Conservation (phyloP, 208 protist species). For the Trypanosoma conorhini region DNA sequence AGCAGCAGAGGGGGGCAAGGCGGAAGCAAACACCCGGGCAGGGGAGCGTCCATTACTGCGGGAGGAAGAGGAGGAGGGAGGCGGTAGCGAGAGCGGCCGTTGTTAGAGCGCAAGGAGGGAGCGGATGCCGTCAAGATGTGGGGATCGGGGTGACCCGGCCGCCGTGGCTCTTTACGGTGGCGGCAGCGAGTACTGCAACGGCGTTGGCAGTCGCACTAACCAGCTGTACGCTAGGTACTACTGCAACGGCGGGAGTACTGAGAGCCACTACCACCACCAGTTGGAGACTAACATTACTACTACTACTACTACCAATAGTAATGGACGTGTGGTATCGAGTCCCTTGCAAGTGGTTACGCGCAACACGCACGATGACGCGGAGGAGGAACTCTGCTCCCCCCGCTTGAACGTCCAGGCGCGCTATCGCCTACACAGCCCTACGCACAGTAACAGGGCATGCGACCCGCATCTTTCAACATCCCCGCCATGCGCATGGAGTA, state of each 20-base stretch:
- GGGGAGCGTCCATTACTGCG: background rate
- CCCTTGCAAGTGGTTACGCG: background rate
- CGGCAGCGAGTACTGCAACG: conserved; percentile 2
- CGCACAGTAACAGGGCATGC: background rate
- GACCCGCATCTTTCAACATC: conserved; percentile 8
- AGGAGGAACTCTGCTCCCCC: background rate
- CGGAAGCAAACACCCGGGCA: background rate
- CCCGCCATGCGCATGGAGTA: conserved; percentile 12
- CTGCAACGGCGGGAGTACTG: background rate
- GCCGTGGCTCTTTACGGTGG: background rate
- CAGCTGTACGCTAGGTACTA: conserved; percentile 13
- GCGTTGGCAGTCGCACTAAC: conserved; percentile 23
- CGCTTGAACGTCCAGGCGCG: conserved; percentile 27
- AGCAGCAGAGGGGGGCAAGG: background rate
- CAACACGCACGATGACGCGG: background rate
- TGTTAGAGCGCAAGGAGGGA: background rate
- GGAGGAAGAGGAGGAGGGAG: background rate
- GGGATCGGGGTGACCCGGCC: background rate
- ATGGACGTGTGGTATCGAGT: conserved; percentile 3
- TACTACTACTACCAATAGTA: no score
- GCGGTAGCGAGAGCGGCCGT: background rate
- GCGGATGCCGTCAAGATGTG: conserved; percentile 9
- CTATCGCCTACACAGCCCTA: conserved; percentile 28
- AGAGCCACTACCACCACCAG: background rate
- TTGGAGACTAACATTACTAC: no score